Evolutionary conservation across 371 early-diverging fungal genomes (phyloP).

Genomic region (Actinomortierella ambigua): DNA sequence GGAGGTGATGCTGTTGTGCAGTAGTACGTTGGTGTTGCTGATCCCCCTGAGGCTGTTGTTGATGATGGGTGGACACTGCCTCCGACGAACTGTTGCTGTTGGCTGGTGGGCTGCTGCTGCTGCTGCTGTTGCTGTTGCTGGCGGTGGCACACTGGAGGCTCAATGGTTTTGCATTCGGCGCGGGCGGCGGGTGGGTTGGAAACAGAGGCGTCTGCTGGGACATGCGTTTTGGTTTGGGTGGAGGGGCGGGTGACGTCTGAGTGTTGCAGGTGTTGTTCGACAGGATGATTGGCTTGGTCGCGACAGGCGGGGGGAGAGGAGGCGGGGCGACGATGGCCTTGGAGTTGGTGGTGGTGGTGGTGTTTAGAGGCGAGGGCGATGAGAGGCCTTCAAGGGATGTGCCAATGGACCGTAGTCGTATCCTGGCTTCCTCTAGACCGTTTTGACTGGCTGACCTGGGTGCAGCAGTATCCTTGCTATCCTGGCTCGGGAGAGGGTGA

Average conservation of each 20-base stretch:
- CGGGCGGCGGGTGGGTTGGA: slow-evolving; percentile 9
- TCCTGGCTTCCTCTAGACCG: not conserved
- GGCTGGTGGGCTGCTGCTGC: slow-evolving; percentile 1
- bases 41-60: no score
- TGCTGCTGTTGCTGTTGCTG: not conserved
- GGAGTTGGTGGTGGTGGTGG: not conserved
- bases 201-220: slow-evolving; percentile 7
- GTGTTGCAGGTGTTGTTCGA: not conserved
- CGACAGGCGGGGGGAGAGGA: not conserved
- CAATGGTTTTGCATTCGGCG: slow-evolving; percentile 36
- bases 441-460: not conserved
- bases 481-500: not conserved
- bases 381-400: not conserved
- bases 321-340: not conserved
- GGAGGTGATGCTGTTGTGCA: no score
- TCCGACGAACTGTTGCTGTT: not conserved
- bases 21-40: no score
- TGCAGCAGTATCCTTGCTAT: not conserved
- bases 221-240: slow-evolving; percentile 40
- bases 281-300: not conserved
- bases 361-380: not conserved
- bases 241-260: slow-evolving; percentile 10
- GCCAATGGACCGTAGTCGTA: slow-evolving; percentile 4
- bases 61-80: no score
- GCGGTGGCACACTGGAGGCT: slow-evolving; percentile 17